Evolutionary conservation across 1,284 basidiomycete genomes (phyloP).

Genomic region (Cutaneotrichosporon cutaneum): DNA sequence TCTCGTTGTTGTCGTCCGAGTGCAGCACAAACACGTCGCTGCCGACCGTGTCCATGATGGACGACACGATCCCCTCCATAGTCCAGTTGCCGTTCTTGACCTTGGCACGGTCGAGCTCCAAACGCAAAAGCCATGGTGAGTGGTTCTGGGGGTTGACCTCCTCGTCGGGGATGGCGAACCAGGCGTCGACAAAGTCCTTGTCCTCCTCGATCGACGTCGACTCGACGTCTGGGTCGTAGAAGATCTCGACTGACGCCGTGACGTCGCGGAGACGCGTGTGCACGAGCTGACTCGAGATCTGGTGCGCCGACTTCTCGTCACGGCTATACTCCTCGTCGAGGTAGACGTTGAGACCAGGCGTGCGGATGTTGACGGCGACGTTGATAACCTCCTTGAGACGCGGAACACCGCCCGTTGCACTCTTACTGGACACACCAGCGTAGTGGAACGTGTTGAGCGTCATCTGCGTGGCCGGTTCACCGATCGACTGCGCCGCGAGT

Average conservation of each 20-base stretch:
- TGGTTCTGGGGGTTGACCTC: constrained; percentile 89
- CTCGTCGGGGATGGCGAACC: constrained; percentile 99
- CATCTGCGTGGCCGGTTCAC: constrained; percentile 99
- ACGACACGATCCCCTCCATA: constrained; percentile 92
- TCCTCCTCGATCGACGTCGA: constrained; percentile 97
- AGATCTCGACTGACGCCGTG: constrained; percentile 94
- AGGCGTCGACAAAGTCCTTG: constrained; percentile 92
- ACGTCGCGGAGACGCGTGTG: constrained; percentile 94
- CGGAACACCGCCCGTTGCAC: constrained; percentile 96
- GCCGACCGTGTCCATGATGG: constrained; percentile 92
- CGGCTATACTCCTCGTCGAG: constrained; percentile 73
- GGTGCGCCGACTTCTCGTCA: constrained; percentile 62
- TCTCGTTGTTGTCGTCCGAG: constrained; percentile 98
- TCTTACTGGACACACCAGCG: constrained; percentile 96
- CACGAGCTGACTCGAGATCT: constrained; percentile 61
- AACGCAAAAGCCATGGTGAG: constrained; percentile 95
- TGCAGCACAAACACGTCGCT: constrained; percentile 97
- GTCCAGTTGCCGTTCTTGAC: constrained; percentile 97
- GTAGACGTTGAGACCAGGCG: constrained; percentile 90
- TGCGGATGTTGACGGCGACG: constrained; percentile 97
- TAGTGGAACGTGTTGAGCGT: constrained; percentile 99
- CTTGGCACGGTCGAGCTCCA: constrained; percentile 94
- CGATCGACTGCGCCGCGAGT: constrained; percentile 95
- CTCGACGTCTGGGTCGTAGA: constrained; percentile 93
- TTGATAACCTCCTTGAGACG: constrained; percentile 99